Conservation (phyloP, 208 protist species). For the Tritrichomonas musculus region DNA sequence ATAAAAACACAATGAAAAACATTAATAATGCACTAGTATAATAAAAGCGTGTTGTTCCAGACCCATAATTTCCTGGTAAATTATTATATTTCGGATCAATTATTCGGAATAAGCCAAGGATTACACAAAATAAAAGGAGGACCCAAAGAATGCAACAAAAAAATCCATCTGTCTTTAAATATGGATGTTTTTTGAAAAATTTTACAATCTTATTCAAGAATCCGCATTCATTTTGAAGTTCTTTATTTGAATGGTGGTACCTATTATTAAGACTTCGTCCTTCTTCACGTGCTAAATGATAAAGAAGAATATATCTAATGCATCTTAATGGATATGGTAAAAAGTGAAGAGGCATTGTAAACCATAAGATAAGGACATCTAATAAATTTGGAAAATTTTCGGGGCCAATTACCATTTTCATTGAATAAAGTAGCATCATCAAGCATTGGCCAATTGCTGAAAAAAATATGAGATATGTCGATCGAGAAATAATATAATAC, state of each 20-base stretch:
- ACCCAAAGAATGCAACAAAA: background rate
- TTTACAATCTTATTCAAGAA: background rate
- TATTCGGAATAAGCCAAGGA: background rate
- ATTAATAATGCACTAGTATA: background rate
- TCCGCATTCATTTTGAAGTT: too few relatives aligned
- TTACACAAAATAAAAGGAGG: background rate
- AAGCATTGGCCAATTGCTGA: constrained; percentile 21
- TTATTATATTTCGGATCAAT: background rate
- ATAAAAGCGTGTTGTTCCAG: background rate
- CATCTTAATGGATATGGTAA: background rate
- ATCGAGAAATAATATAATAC: constrained; percentile 6
- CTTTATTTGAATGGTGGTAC: background rate
- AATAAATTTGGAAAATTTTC: background rate
- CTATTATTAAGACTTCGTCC: too few relatives aligned
- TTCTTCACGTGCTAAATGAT: background rate
- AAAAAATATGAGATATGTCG: background rate
- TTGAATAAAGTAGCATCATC: background rate
- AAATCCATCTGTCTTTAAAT: background rate
- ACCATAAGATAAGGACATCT: background rate
- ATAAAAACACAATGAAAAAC: background rate
- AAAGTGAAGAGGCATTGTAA: background rate
- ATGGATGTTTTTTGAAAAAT: background rate
- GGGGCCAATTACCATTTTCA: background rate
- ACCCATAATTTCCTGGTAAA: background rate
- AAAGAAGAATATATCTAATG: background rate